phyloP scores from a whole-genome alignment of 2,329 filamentous ascomycete species.

The Ambrosiella cleistominuta region DNA sequence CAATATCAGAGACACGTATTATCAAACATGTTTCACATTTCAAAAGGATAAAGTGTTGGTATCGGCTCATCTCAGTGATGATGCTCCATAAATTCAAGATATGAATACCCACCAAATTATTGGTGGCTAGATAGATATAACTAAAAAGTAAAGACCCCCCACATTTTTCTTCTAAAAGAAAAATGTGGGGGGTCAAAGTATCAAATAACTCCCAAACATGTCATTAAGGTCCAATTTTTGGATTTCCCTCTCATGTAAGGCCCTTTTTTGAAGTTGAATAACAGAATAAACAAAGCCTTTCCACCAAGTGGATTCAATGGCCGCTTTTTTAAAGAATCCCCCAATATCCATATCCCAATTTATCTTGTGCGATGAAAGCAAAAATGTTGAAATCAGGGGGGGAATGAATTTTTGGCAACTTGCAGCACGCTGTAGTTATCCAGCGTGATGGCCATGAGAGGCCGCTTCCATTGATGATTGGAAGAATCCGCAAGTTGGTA shows the following conservation, averaged over 20 bases:
- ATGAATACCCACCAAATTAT: not conserved
- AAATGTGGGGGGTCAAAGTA: not conserved
- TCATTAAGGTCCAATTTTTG: slow-evolving; percentile 2
- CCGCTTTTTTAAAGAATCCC: not conserved
- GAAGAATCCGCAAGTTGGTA: slow-evolving; percentile 1
- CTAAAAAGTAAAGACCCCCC: not conserved
- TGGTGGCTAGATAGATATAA: not conserved
- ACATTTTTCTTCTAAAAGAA: not conserved
- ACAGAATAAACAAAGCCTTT: not conserved
- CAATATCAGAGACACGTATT: not conserved
- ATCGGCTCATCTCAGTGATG: not conserved
- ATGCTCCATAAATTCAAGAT: not conserved
- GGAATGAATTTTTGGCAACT: not conserved
- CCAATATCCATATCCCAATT: not conserved
- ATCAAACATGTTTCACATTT: not conserved
- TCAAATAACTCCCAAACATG: slow-evolving; percentile 4
- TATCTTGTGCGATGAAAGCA: not conserved
- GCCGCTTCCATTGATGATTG: not conserved
- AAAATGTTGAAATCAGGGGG: not conserved
- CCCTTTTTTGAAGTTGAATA: not conserved
- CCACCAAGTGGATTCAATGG: not conserved
- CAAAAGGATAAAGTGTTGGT: not conserved
- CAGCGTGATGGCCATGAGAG: not conserved
- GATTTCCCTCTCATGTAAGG: slow-evolving; percentile 1
- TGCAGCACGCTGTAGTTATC: not conserved